Base-by-base conservation (phyloP, 2,329 filamentous ascomycete genomes). In the Phialemoniopsis sp. region DNA sequence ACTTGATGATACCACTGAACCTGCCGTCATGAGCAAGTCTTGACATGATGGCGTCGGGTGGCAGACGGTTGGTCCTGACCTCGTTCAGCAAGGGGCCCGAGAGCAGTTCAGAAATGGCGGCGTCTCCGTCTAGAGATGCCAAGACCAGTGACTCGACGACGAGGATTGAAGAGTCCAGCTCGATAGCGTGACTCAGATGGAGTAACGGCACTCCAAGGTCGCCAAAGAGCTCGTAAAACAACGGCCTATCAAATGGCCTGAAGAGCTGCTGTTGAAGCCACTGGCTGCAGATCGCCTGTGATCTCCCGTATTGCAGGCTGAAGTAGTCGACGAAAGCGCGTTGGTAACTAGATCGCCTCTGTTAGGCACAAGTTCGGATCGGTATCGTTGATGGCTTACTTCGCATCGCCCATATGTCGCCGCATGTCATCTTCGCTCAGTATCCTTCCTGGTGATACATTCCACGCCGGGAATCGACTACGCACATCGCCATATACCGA, bases 311-410 rank as follows among this genome's bases (percentile, higher is more conserved):
- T 15, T 48, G 42, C 42, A 53, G 46, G 44, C 50, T 51, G 43
- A 54, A 54, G 41, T 46, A 53, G 16, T 50, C 47, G 49, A 54
- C 52, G 31, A 50, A 56, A 3, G 53, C 50, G 17, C 49, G 41
- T 34, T 54, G 51, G 28, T 50, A 55, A n/a, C 50, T 51, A n/a
- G 21, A 13, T 21, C 8, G 19, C 17, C 12, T 37, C 14, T 26
- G 13, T 36, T 6, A 36, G 12, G 13, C n/a, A 13, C 16, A 16
- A 5, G 7, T 8, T 16, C 13, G 19, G 32, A 17, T 26, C 34
- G 10, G n/a, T n/a, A 9, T 36, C 3, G 34, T 18, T 14, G 15
- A 28, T 10, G 31, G 19, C 14, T 26, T 15, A 29, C 38, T 12
- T 43, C 13, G 16, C 29, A 30, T 54, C 51, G 13, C 53, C 50